Conservation (phyloP, 1,284 basidiomycete species). For the Marasmius tenuissimus region DNA sequence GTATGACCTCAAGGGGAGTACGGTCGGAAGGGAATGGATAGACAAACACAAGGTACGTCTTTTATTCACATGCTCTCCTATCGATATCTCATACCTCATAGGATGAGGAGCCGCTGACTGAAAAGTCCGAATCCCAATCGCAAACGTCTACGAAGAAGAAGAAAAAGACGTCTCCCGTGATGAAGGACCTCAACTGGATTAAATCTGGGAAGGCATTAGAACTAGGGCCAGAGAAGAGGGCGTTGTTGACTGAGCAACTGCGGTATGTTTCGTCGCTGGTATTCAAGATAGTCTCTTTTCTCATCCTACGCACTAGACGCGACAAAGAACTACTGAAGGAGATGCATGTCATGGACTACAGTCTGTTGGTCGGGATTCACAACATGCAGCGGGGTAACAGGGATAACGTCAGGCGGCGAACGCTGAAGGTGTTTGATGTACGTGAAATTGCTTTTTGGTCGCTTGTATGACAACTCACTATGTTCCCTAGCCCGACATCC, state of each 20-base stretch:
- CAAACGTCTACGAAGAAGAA: constrained; percentile 7
- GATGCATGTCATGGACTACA: constrained; percentile 96
- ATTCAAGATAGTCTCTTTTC: background rate
- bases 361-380: constrained; percentile 92
- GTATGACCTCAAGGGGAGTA: constrained; percentile 95
- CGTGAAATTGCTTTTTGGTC: constrained; percentile 3
- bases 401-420: constrained; percentile 88
- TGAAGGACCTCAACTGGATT: constrained; percentile 98
- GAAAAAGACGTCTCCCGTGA: constrained; percentile 52
- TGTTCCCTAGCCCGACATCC: constrained; percentile 1
- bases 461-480: background rate
- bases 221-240: constrained; percentile 92
- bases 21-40: constrained; percentile 91
- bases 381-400: constrained; percentile 88
- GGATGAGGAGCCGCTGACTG: constrained; percentile 50
- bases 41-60: constrained; percentile 6
- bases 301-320: constrained; percentile 38
- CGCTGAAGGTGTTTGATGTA: constrained; percentile 83
- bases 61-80: background rate
- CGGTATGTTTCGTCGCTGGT: background rate
- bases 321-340: constrained; percentile 86
- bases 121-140: background rate
- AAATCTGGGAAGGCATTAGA: constrained; percentile 77
- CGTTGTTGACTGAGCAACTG: constrained; percentile 88
- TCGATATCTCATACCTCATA: background rate